A percentile compares a stretch with the other conserved stretches of the same genome.
Conservation (phyloP, 139 green algal species). For the Chlamydomonas schloesseri region DNA sequence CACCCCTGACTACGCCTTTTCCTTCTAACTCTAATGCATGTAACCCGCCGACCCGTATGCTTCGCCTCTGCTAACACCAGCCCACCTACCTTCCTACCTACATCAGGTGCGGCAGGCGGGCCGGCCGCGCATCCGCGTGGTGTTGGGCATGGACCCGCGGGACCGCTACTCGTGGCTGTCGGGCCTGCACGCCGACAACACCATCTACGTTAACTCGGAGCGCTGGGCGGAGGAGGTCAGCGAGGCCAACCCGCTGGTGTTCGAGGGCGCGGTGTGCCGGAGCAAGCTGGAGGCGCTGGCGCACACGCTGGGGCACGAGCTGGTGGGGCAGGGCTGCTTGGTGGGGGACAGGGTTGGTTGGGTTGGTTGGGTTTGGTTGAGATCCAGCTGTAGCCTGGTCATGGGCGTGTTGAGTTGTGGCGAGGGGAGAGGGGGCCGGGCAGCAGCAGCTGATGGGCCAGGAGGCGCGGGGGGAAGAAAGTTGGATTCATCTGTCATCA, state of each 20-base stretch:
- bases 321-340: neutral
- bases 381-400: too few species aligned
- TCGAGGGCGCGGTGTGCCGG: slow-evolving; percentile 23
- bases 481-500: too few species aligned
- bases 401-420: too few species aligned
- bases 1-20: too few species aligned
- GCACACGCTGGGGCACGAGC: slow-evolving; percentile 40
- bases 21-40: too few species aligned
- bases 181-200: slow-evolving; percentile 33
- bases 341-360: neutral
- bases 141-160: neutral
- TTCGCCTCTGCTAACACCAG: too few species aligned
- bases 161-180: slow-evolving; percentile 20
- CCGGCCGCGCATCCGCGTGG: neutral
- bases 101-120: neutral
- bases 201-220: slow-evolving; percentile 16
- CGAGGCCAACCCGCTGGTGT: slow-evolving; percentile 19
- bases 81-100: too few species aligned
- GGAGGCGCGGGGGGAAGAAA: too few species aligned
- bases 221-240: slow-evolving; percentile 13
- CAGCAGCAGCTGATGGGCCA: too few species aligned
- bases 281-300: slow-evolving; percentile 43
- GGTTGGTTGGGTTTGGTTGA: too few species aligned
- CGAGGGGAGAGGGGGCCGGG: too few species aligned
- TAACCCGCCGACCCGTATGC: too few species aligned